These are phyloP conservation scores for Gleditsia sinensis DNA, from an alignment of 306 rosid genomes.

Conservation along the genomic window DNA sequence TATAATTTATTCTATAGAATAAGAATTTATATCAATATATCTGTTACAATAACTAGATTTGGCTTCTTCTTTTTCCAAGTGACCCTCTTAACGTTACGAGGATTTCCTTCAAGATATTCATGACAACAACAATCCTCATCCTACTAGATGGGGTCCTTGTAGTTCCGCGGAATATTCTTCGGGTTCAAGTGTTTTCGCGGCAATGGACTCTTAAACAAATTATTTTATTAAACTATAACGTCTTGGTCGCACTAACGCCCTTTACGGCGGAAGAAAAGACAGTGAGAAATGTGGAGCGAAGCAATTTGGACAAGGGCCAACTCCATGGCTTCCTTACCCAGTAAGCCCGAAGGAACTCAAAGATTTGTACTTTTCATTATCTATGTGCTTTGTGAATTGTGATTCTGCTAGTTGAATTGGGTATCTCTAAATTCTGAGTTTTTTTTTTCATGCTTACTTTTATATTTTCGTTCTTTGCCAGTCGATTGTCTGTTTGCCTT, in stretches of 20 bases:
- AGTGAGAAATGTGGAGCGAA: background rate
- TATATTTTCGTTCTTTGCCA: background rate
- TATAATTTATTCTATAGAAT: too few species aligned
- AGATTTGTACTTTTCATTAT: background rate
- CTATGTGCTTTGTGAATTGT: background rate
- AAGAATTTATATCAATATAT: too few species aligned
- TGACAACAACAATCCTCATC: too few species aligned
- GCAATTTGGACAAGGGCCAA: background rate
- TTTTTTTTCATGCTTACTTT: background rate
- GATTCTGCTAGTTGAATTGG: background rate
- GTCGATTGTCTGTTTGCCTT: background rate
- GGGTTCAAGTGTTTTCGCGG: background rate
- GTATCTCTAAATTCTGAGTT: background rate
- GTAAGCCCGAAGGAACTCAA: background rate
- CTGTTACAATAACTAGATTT: too few species aligned
- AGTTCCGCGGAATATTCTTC: background rate
- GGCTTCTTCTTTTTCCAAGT: too few species aligned
- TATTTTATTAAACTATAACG: background rate
- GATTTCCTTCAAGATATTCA: too few species aligned
- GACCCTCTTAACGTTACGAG: too few species aligned
- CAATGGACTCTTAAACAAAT: background rate
- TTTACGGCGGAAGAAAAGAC: too few species aligned
- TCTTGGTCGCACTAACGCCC: too few species aligned
- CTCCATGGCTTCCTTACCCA: constrained; percentile 21
- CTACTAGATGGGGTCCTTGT: too few species aligned